These are phyloP conservation scores for Lentinula guzmanii DNA, from an alignment of 768 basidiomycete genomes.

Conservation along the genomic window DNA sequence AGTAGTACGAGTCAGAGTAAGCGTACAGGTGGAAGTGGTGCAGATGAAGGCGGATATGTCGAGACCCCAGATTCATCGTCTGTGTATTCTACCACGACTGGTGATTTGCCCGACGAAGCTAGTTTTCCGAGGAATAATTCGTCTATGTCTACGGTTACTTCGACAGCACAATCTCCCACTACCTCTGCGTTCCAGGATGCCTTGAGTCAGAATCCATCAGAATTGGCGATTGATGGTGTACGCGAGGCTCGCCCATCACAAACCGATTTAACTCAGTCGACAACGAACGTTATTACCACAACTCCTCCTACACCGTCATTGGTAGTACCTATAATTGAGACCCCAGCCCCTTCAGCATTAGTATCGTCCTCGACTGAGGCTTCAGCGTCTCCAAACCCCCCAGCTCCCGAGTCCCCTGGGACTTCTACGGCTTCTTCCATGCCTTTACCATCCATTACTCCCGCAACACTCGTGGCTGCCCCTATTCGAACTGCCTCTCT, in stretches of 20 bases:
- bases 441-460: slow-evolving; percentile 29
- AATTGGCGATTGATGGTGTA: neutral
- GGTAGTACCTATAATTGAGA: neutral
- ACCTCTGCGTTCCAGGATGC: slow-evolving; percentile 77
- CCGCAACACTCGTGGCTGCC: no score
- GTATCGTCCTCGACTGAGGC: slow-evolving; percentile 10
- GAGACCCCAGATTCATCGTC: neutral
- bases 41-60: neutral
- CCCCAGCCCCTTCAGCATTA: slow-evolving; percentile 10
- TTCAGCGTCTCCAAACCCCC: neutral
- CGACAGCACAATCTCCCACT: slow-evolving; percentile 50
- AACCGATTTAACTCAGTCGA: neutral
- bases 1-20: slow-evolving; percentile 11
- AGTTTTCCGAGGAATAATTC: slow-evolving; percentile 37
- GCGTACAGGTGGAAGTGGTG: slow-evolving; percentile 10
- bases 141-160: slow-evolving; percentile 35
- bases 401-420: slow-evolving; percentile 48
- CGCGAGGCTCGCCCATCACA: neutral
- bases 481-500: slow-evolving; percentile 40
- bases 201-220: slow-evolving; percentile 19
- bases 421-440: slow-evolving; percentile 58
- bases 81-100: neutral
- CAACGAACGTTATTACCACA: no score
- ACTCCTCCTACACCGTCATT: neutral
- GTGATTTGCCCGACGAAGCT: slow-evolving; percentile 22